Evolutionary conservation across 257 asterid species (phyloP).

Genomic region (Hygrophila difformis): DNA sequence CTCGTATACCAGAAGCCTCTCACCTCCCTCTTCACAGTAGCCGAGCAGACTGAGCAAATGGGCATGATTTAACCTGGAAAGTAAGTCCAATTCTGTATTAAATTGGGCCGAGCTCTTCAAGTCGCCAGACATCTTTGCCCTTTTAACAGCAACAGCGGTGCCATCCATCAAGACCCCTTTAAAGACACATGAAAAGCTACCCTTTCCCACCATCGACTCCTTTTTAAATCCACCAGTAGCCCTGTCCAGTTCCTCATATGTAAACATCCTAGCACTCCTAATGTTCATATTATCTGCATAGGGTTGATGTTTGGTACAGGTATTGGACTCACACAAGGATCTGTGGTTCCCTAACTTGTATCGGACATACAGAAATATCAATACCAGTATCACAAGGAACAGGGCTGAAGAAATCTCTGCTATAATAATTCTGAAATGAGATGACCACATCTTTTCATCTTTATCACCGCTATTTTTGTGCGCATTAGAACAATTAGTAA

Average conservation of each 20-base stretch:
- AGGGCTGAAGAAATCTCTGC: slow-evolving; percentile 57
- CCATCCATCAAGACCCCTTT: slow-evolving; percentile 60
- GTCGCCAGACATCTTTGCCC: slow-evolving; percentile 51
- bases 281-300: slow-evolving; percentile 55
- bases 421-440: slow-evolving; percentile 47
- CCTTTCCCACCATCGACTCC: slow-evolving; percentile 61
- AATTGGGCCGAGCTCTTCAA: slow-evolving; percentile 57
- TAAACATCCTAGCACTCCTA: slow-evolving; percentile 57
- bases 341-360: slow-evolving; percentile 54
- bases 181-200: slow-evolving; percentile 70
- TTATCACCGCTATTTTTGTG: slow-evolving; percentile 4
- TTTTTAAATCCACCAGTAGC: slow-evolving; percentile 60
- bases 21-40: slow-evolving; percentile 70
- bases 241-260: slow-evolving; percentile 56
- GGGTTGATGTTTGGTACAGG: slow-evolving; percentile 18
- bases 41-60: slow-evolving; percentile 66
- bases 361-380: slow-evolving; percentile 44
- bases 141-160: slow-evolving; percentile 56
- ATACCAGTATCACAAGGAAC: slow-evolving; percentile 48
- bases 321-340: slow-evolving; percentile 35
- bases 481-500: slow-evolving; percentile 31
- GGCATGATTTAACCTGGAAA: slow-evolving; percentile 67
- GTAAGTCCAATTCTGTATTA: slow-evolving; percentile 61
- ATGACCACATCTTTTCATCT: slow-evolving; percentile 37
- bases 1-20: slow-evolving; percentile 70